Evolutionary conservation across 495 filamentous ascomycete genomes (phyloP).

Genomic region (Penicilliopsis zonata): DNA sequence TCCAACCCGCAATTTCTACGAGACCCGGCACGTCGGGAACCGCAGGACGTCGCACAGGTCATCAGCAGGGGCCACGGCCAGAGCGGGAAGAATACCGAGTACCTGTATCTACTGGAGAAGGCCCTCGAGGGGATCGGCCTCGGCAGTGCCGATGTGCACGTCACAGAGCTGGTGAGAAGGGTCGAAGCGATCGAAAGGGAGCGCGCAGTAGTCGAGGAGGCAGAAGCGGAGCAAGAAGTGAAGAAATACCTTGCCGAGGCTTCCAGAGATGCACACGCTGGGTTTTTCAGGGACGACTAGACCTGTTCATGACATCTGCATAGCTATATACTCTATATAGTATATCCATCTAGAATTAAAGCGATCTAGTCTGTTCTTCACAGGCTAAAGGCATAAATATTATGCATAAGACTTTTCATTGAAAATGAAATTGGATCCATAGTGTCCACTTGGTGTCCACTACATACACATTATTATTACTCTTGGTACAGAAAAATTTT

Average conservation of each 20-base stretch:
- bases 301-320: too few species aligned
- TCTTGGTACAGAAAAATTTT: too few species aligned
- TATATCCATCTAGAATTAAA: too few species aligned
- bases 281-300: slow-evolving; percentile 4
- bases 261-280: slow-evolving; percentile 12
- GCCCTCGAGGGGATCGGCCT: slow-evolving; percentile 62
- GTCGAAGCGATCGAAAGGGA: slow-evolving; percentile 29
- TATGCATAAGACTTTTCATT: too few species aligned
- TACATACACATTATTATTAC: too few species aligned
- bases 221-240: slow-evolving; percentile 25
- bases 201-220: slow-evolving; percentile 17
- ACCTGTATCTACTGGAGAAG: slow-evolving; percentile 71
- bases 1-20: slow-evolving; percentile 83
- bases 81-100: slow-evolving; percentile 86
- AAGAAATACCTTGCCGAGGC: slow-evolving; percentile 16
- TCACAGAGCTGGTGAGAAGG: slow-evolving; percentile 40
- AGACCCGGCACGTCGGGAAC: slow-evolving; percentile 55
- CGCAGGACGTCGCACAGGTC: slow-evolving; percentile 69
- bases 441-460: too few species aligned
- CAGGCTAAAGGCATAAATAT: too few species aligned
- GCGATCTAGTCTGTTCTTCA: too few species aligned
- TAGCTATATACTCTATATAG: background rate
- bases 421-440: too few species aligned
- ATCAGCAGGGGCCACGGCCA: slow-evolving; percentile 68
- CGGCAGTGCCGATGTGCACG: slow-evolving; percentile 76